Percentiles rank a stretch among this genome's conserved stretches.
phyloP scores from a whole-genome alignment of 2,329 filamentous ascomycete species.

The Sporothrix sp. region DNA sequence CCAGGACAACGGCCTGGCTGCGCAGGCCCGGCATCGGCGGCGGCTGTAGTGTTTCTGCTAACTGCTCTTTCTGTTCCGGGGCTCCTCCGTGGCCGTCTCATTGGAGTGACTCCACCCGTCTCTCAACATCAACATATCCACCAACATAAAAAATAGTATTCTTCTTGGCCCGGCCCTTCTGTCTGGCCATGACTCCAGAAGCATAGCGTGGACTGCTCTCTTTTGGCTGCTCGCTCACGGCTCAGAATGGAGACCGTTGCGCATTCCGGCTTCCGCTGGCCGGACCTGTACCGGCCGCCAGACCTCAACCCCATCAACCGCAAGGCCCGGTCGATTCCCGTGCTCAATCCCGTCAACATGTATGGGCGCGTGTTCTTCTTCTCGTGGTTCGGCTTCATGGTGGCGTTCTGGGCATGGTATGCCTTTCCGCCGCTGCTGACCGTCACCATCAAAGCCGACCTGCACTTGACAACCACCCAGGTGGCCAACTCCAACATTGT shows the following conservation, averaged over 20 bases:
- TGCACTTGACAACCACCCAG: slow-evolving; percentile 59
- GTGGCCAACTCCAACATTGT: slow-evolving; percentile 87
- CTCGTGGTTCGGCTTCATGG: slow-evolving; percentile 76
- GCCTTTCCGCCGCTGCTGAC: slow-evolving; percentile 76
- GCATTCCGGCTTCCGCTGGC: slow-evolving; percentile 26
- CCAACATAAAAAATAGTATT: no score
- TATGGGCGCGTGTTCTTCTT: slow-evolving; percentile 89
- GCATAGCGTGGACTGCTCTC: no score
- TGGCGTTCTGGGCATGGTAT: slow-evolving; percentile 88
- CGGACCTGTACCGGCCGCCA: slow-evolving; percentile 45
- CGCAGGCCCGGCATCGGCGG: no score
- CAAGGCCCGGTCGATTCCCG: slow-evolving; percentile 71
- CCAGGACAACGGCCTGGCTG: no score
- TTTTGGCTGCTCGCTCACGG: not conserved
- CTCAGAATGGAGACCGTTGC: slow-evolving; percentile 23
- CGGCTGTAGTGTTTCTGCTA: no score
- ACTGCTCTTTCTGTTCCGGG: no score
- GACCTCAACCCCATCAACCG: slow-evolving; percentile 74
- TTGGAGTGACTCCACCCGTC: no score
- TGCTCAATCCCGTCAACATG: slow-evolving; percentile 66
- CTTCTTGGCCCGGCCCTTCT: no score
- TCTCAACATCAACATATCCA: not conserved
- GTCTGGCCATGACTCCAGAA: no score
- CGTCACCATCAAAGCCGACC: slow-evolving; percentile 69
- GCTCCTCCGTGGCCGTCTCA: no score